A percentile compares a stretch with the other conserved stretches of the same genome.
Conservation (phyloP, 1,284 basidiomycete species). For the Puccinia triticina region DNA sequence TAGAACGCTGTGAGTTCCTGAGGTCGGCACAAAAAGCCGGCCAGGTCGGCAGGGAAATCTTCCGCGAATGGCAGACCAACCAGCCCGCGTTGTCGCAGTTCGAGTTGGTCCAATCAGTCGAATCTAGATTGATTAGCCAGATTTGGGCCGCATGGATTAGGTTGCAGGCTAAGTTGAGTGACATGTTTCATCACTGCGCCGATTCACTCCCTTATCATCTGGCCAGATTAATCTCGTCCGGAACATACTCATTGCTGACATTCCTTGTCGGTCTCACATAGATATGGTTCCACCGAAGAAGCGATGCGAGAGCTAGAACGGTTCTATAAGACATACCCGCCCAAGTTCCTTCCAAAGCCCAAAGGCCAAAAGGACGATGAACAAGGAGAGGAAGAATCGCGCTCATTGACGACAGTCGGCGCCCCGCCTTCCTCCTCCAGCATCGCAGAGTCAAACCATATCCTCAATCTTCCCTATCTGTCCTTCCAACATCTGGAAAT, state of each 20-base stretch:
- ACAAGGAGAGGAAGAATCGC: background rate
- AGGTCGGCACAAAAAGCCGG: constrained; percentile 47
- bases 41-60: constrained; percentile 37
- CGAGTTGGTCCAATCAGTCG: constrained; percentile 47
- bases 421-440: no score
- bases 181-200: background rate
- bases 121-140: constrained; percentile 49
- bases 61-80: constrained; percentile 41
- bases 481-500: constrained; percentile 48
- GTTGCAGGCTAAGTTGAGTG: constrained; percentile 50
- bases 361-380: background rate
- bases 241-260: background rate
- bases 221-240: background rate
- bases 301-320: constrained; percentile 33
- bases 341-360: background rate
- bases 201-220: background rate
- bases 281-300: constrained; percentile 44
- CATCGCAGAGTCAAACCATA: background rate
- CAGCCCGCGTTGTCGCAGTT: background rate
- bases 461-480: constrained; percentile 32
- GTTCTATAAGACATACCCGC: constrained; percentile 41
- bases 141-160: constrained; percentile 51
- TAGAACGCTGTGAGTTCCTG: constrained; percentile 47
- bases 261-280: background rate
- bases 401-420: background rate